Evolutionary conservation across 108 stramenopile genomes (phyloP).

Genomic region (Cyclotella baltica): DNA sequence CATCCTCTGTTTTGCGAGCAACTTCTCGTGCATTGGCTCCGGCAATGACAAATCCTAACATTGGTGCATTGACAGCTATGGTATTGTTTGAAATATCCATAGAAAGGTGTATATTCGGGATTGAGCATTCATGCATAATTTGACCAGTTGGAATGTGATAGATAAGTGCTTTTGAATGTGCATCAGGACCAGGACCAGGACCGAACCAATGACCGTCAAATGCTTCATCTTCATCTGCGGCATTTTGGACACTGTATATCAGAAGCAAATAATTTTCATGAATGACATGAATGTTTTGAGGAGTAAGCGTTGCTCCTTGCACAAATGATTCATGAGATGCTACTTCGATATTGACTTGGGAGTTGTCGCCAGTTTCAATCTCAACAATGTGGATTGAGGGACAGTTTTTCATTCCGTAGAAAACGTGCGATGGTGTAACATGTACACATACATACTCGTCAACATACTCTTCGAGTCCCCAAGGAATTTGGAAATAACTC

Average conservation of each 20-base stretch:
- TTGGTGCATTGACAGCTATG: constrained; percentile 36
- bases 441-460: background rate
- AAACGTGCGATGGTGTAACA: background rate
- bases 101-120: constrained; percentile 14
- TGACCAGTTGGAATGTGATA: constrained; percentile 36
- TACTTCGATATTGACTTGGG: background rate
- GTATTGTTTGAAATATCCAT: constrained; percentile 20
- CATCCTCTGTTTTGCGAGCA: constrained; percentile 11
- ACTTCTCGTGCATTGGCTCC: constrained; percentile 39
- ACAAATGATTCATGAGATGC: background rate
- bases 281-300: constrained; percentile 9
- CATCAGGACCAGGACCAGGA: constrained; percentile 29
- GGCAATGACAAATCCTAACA: constrained; percentile 38
- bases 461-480: background rate
- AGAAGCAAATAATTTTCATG: constrained; percentile 38
- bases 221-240: constrained; percentile 16
- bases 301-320: constrained; percentile 7
- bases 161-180: constrained; percentile 3
- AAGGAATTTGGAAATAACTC: background rate
- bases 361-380: constrained; percentile 4
- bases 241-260: constrained; percentile 3
- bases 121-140: constrained; percentile 23
- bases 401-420: background rate
- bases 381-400: constrained; percentile 10
- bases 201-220: constrained; percentile 47